phyloP scores from a whole-genome alignment of 2,329 filamentous ascomycete genomes.

The Daldinia eschscholtzii region DNA sequence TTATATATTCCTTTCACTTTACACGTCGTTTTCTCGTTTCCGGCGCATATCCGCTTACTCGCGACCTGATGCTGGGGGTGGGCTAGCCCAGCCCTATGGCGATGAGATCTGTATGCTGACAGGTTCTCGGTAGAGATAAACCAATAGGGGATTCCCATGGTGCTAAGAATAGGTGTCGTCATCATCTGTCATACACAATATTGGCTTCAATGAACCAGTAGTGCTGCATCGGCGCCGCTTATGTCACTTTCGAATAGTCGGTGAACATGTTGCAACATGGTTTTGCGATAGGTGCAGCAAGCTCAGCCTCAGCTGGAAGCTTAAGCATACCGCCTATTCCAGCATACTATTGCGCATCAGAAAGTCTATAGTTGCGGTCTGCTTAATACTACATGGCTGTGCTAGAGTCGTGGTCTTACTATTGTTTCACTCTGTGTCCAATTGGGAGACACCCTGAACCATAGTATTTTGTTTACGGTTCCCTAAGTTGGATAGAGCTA shows the following conservation, averaged over 20 bases:
- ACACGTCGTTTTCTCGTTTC: background rate
- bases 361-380: constrained; percentile 39
- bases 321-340: constrained; percentile 48
- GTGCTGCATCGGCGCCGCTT: constrained; percentile 35
- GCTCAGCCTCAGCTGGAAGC: constrained; percentile 29
- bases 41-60: background rate
- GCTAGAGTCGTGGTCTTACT: constrained; percentile 14
- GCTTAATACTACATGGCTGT: constrained; percentile 32
- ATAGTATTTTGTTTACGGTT: background rate
- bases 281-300: constrained; percentile 10
- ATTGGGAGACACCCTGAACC: background rate
- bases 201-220: constrained; percentile 28
- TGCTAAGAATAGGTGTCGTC: constrained; percentile 36
- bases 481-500: background rate
- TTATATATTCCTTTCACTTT: constrained; percentile 15
- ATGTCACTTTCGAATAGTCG: constrained; percentile 41
- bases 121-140: constrained; percentile 18
- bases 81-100: constrained; percentile 37
- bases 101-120: constrained; percentile 28
- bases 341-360: constrained; percentile 29
- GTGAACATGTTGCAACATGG: constrained; percentile 25
- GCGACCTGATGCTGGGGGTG: constrained; percentile 1
- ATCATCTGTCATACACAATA: constrained; percentile 12
- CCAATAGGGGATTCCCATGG: constrained; percentile 23
- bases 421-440: constrained; percentile 1